Evolutionary conservation across 106 monocot genomes (phyloP).

Genomic region (Dioscorea zingiberensis): DNA sequence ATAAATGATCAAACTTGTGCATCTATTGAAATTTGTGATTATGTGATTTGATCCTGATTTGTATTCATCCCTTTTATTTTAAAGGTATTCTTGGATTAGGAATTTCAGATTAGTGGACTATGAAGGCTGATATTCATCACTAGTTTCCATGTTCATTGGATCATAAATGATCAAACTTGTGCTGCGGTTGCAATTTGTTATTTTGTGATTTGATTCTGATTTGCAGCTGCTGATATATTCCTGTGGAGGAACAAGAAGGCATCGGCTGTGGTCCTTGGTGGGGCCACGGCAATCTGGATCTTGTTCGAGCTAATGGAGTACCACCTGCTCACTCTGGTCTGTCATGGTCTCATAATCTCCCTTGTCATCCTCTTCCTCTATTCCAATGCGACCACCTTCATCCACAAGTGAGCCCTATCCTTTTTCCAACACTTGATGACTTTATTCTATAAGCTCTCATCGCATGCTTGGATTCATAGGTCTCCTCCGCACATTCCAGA

Average conservation of each 20-base stretch:
- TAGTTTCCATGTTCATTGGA: no score
- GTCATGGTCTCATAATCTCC: slow-evolving; percentile 34
- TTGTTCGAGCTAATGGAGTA: slow-evolving; percentile 71
- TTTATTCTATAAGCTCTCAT: neutral
- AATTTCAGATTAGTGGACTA: no score
- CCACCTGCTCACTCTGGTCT: slow-evolving; percentile 59
- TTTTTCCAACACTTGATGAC: neutral
- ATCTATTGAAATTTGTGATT: neutral
- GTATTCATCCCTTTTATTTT: no score
- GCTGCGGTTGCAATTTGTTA: neutral
- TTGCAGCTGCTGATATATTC: slow-evolving; percentile 59
- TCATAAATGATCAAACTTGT: no score
- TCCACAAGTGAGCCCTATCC: slow-evolving; percentile 43
- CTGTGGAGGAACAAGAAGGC: slow-evolving; percentile 78
- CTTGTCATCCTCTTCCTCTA: slow-evolving; percentile 52
- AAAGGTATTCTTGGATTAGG: no score
- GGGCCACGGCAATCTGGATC: slow-evolving; percentile 61
- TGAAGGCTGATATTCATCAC: no score
- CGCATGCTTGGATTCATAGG: slow-evolving; percentile 19
- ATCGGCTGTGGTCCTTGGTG: slow-evolving; percentile 37
- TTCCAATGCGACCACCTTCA: slow-evolving; percentile 50
- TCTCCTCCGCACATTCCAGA: slow-evolving; percentile 52
- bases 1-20: no score
- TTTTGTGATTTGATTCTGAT: neutral
- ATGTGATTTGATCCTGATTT: neutral